Percentiles rank a stretch among this genome's conserved stretches.
Evolutionary conservation across 1,284 basidiomycete genomes (phyloP).

Genomic region (Cystobasidiaceae sp.): DNA sequence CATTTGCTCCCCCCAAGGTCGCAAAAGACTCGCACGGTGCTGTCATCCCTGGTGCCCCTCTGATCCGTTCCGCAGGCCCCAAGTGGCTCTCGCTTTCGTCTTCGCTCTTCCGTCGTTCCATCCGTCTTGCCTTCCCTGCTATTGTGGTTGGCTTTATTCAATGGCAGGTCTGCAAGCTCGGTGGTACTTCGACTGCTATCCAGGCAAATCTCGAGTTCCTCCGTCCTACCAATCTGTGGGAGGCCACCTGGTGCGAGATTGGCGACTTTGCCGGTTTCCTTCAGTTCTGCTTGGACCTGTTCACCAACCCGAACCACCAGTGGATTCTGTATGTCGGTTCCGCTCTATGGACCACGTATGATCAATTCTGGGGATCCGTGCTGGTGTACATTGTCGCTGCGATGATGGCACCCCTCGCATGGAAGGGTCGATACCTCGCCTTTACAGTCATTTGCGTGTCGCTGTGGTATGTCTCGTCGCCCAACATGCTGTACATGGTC

Average conservation of each 20-base stretch:
- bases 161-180: slow-evolving; percentile 43
- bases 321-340: slow-evolving; percentile 48
- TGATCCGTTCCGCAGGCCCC: slow-evolving; percentile 42
- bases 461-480: slow-evolving; percentile 45
- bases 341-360: slow-evolving; percentile 49
- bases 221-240: slow-evolving; percentile 45
- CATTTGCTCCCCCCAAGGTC: slow-evolving; percentile 44
- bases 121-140: slow-evolving; percentile 48
- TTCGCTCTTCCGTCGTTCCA: slow-evolving; percentile 47
- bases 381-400: slow-evolving; percentile 48
- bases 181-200: slow-evolving; percentile 43
- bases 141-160: slow-evolving; percentile 47
- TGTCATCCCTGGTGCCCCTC: slow-evolving; percentile 43
- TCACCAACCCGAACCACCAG: slow-evolving; percentile 47
- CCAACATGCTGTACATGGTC: slow-evolving; percentile 47
- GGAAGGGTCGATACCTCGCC: slow-evolving; percentile 45
- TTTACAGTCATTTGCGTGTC: slow-evolving; percentile 43
- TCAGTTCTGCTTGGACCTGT: slow-evolving; percentile 46
- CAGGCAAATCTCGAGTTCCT: slow-evolving; percentile 41
- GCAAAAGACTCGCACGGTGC: slow-evolving; percentile 45
- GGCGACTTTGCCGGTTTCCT: slow-evolving; percentile 47
- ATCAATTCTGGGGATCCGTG: slow-evolving; percentile 50
- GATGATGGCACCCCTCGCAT: slow-evolving; percentile 45
- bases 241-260: slow-evolving; percentile 47
- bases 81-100: slow-evolving; percentile 46